Base-by-base conservation (phyloP, 2,329 filamentous ascomycete species). In the Talaromyces sp. region DNA sequence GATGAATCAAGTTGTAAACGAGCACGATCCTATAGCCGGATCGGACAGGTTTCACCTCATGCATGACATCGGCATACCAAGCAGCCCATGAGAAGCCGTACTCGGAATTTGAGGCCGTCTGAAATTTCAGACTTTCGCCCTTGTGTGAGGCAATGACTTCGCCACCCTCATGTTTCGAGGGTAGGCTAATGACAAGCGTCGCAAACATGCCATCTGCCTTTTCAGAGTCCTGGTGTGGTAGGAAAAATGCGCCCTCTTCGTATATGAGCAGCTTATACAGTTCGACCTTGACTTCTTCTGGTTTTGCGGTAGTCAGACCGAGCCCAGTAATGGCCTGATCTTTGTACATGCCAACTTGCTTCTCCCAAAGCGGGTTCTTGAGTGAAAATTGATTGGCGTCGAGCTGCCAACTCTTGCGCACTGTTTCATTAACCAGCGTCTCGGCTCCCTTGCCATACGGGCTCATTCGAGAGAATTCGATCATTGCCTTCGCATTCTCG, bases 21-120 rank as follows among this genome's bases (percentile, higher is more conserved):
- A 87, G 68, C 10, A 84, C 83, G 63, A 82, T 78, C 2, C 83
- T 81, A 69, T 82, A 80, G 2, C 85, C 84, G 0, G 77, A 79
- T 0, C 68, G 77, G 2, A 86, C 76, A 1, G 80, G 78, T 17
- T 79, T 73, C n/a, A 85, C 76, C 70, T 86, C 80, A 68, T 86
- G 82, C 1, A 74, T 76, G 0, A 86, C 83, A 64, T 86, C 83
- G 0, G 82, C 81, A 70, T 84, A 86, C 85, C 80, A 82, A 4
- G 70, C 72, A 15, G 65, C 69, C 79, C 62, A 64, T 40, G 62
- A 64, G 10, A 19, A 53, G 22, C 40, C 43, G 27, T 36, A 59
- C 1, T 67, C 68, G 0, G 78, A 80, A 1, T 22, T 36, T 3
- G 68, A 40, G 1, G 68, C 64, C 0, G 79, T 78, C 10, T 71